These are phyloP conservation scores for Mercurialis annua DNA, from an alignment of 345 rosid genomes.

Conservation along the genomic window DNA sequence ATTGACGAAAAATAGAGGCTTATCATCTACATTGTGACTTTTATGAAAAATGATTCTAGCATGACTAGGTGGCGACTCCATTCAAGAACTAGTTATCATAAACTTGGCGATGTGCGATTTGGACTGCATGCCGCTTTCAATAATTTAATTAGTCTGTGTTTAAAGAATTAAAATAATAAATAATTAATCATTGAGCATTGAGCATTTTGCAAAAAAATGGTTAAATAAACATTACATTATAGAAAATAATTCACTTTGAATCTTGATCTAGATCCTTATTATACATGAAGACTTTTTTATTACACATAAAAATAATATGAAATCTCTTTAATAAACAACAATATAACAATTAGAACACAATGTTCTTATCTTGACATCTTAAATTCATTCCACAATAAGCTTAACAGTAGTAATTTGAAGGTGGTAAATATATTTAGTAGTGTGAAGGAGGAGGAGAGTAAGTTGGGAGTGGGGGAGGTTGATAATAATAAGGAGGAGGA, in stretches of 20 bases:
- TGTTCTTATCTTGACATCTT: background rate
- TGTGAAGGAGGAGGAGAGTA: constrained; percentile 1
- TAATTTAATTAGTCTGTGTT: too few relatives aligned
- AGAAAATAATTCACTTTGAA: background rate
- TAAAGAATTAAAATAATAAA: too few relatives aligned
- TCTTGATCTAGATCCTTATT: background rate
- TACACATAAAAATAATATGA: too few relatives aligned
- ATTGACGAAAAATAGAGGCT: too few relatives aligned
- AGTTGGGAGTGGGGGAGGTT: background rate
- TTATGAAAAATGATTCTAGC: too few relatives aligned
- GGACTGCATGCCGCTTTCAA: too few relatives aligned
- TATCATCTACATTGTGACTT: too few relatives aligned
- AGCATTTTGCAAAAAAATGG: too few relatives aligned
- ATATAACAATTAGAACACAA: background rate
- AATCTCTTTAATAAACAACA: background rate
- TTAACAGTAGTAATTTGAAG: constrained; percentile 2
- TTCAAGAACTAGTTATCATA: too few relatives aligned
- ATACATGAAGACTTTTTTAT: background rate
- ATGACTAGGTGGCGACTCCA: too few relatives aligned
- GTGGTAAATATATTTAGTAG: background rate
- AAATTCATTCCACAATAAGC: background rate
- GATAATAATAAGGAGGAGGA: constrained; percentile 1
- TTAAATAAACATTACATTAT: background rate
- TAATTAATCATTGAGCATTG: too few relatives aligned
- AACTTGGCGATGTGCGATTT: too few relatives aligned